These are phyloP conservation scores for Phialophora macrospora DNA, from an alignment of 2,329 filamentous ascomycete genomes.

Conservation along the genomic window DNA sequence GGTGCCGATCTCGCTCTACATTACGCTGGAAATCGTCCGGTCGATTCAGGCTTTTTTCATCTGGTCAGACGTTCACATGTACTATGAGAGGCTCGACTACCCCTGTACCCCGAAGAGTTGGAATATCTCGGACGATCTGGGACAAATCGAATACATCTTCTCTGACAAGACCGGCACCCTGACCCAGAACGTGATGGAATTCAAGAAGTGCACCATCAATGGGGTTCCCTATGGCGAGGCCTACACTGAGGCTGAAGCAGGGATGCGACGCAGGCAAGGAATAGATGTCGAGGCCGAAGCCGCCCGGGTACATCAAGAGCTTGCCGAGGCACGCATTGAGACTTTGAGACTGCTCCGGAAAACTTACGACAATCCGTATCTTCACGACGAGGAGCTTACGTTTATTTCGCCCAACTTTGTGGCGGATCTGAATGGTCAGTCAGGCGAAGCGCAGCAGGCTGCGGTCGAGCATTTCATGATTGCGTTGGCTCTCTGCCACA, in stretches of 20 bases:
- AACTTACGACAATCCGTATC: conserved; percentile 85
- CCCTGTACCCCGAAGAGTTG: conserved; percentile 96
- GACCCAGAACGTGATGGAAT: conserved; percentile 96
- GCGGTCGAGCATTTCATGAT: conserved; percentile 93
- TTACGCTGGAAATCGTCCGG: conserved; percentile 93
- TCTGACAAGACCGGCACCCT: conserved; percentile 91
- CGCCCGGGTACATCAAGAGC: conserved; percentile 73
- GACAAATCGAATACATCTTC: conserved; percentile 99
- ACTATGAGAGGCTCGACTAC: conserved; percentile 91
- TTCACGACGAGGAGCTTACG: conserved; percentile 86
- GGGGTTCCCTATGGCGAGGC: conserved; percentile 96
- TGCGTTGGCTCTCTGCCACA: conserved; percentile 91
- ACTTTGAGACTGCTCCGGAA: conserved; percentile 75
- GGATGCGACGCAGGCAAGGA: conserved; percentile 90
- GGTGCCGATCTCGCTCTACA: conserved; percentile 97
- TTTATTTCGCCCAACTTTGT: conserved; percentile 93
- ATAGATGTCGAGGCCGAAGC: conserved; percentile 83
- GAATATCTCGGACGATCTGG: conserved; percentile 98
- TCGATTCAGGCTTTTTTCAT: conserved; percentile 96
- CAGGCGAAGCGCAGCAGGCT: conserved; percentile 73
- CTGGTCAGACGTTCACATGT: conserved; percentile 95
- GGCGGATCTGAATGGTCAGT: conserved; percentile 76
- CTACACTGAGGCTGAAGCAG: conserved; percentile 94
- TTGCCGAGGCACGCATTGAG: conserved; percentile 73
- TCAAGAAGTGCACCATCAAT: conserved; percentile 97